phyloP scores from a whole-genome alignment of 208 protist species.

The Trichomonas tenax region DNA sequence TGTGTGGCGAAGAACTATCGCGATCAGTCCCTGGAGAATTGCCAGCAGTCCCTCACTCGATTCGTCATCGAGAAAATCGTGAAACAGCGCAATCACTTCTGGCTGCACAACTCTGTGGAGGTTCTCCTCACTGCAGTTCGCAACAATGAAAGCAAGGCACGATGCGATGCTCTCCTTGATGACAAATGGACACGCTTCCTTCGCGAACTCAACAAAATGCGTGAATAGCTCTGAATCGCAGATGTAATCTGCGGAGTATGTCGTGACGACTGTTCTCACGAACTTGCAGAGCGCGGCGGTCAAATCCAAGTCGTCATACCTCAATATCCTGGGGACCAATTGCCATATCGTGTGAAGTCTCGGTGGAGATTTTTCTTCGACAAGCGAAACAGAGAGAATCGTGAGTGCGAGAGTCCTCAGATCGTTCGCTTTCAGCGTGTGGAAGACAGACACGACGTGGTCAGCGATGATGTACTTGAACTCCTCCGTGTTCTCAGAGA shows the following conservation, averaged over 20 bases:
- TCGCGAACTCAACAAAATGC: not conserved
- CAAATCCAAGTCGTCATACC: not conserved
- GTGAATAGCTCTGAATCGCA: not conserved
- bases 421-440: not conserved
- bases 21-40: not conserved
- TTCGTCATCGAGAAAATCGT: not conserved
- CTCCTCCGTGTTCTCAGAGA: not conserved
- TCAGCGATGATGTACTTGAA: not conserved
- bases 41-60: not conserved
- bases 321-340: not conserved
- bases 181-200: not conserved
- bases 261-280: not conserved
- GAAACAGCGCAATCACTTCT: not conserved
- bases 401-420: not conserved
- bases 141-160: not conserved
- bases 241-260: not conserved
- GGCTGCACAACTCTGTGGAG: not conserved
- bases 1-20: not conserved
- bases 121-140: not conserved
- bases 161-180: not conserved
- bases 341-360: not conserved
- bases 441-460: not conserved
- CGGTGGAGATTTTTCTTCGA: not conserved
- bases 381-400: not conserved
- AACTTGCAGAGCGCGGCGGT: not conserved